Base-by-base conservation (phyloP, 2,329 filamentous ascomycete genomes). In the Trichoderma lentiforme region DNA sequence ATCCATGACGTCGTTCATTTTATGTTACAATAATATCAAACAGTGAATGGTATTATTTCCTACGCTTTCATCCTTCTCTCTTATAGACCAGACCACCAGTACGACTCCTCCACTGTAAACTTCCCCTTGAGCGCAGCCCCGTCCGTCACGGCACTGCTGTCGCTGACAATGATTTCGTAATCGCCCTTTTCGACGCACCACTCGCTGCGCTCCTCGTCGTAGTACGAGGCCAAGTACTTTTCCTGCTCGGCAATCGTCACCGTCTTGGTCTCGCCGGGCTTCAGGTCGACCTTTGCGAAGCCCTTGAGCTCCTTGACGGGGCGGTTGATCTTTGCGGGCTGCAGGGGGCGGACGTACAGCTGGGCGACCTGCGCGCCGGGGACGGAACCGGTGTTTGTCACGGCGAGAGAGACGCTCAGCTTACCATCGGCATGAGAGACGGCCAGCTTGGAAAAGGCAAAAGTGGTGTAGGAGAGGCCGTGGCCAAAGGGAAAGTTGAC, bases 401-500 rank as follows among this genome's bases (percentile, higher is more conserved):
- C 80, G 0, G 82, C 84, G 4, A 90, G 81, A 0, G 82, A 83
- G 3, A 88, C 86, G 3, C 82, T 78, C 3, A 86, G 77, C 71
- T 87, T 84, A 72, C 83, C 84, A 24, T 88, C 83, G 0, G 75
- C 74, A n/a, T 84, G 82, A 0, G 80, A 78, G 24, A 89, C 83
- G 1, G 79, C 78, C 12, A 91, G 82, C 53, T 86, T 82, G 1
- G 84, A 86, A 75, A 87, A 86, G 11, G 79, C 75, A 79, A 95
- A 95, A 0, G 83, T 89, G 0, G 92, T 94, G 81, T 95, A 96
- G 18, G 91, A 92, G 1, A 96, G 84, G 2, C 93, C 93, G 77
- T 94, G 90, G 14, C 93, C 93, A 78, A 97, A 97, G 71, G 91
- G 87, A 81, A 95, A 96, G 32, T 92, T 86, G 0, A 91, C 88